Evolutionary conservation across 495 filamentous ascomycete genomes (phyloP).

Genomic region (Thermothielavioides terrestris): DNA sequence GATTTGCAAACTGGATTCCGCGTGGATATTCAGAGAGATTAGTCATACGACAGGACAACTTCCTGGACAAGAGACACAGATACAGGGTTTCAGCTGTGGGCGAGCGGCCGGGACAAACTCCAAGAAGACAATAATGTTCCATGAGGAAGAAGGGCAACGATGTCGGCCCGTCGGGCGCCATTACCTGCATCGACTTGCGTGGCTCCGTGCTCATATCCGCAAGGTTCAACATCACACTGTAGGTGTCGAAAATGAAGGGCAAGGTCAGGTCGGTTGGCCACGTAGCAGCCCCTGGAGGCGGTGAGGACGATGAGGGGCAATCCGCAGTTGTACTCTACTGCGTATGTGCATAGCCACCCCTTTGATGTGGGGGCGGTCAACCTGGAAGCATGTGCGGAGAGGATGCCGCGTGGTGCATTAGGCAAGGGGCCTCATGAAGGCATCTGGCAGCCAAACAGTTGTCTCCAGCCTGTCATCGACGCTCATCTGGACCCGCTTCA

Average conservation of each 20-base stretch:
- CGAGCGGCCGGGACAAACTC: too few species aligned
- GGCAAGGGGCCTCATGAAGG: neutral
- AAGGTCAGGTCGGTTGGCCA: neutral
- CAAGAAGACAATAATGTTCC: too few species aligned
- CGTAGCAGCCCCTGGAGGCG: conserved; percentile 1
- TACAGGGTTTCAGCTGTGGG: too few species aligned
- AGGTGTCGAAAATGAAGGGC: neutral
- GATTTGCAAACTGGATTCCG: too few species aligned
- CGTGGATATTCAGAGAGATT: too few species aligned
- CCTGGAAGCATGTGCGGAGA: neutral
- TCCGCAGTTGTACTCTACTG: too few species aligned
- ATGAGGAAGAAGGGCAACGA: too few species aligned
- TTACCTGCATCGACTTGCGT: neutral
- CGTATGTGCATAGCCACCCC: too few species aligned
- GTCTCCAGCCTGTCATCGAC: neutral
- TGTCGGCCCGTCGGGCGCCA: neutral
- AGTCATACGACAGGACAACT: too few species aligned
- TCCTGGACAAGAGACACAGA: too few species aligned
- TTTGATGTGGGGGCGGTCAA: neutral
- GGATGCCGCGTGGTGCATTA: neutral
- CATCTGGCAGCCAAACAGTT: neutral
- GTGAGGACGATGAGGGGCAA: conserved; percentile 1
- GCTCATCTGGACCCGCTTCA: neutral
- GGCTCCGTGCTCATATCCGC: neutral
- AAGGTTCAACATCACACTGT: too few species aligned